These are phyloP conservation scores for Astragalus glycyphyllos DNA, from an alignment of 306 rosid genomes.

Conservation along the genomic window DNA sequence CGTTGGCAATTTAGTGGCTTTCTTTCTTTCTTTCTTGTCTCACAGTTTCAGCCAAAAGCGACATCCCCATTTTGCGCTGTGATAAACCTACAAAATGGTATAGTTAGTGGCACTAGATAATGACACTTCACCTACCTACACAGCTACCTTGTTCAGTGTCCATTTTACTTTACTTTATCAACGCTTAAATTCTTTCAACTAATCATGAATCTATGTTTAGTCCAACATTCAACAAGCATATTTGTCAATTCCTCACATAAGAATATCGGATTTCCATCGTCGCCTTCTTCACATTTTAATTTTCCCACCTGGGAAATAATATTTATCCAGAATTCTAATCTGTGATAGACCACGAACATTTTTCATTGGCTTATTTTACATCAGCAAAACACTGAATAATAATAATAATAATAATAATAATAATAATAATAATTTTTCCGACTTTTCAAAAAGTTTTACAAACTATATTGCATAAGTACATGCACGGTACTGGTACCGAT, in stretches of 20 bases:
- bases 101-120: conserved; percentile 49
- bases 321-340: too few species aligned
- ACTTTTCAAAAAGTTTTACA: too few species aligned
- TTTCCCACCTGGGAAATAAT: too few species aligned
- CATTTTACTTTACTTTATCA: conserved; percentile 37
- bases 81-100: conserved; percentile 46
- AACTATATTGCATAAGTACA: too few species aligned
- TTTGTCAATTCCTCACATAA: conserved; percentile 32
- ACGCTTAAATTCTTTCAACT: conserved; percentile 39
- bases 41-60: conserved; percentile 51
- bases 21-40: conserved; percentile 49
- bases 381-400: too few species aligned
- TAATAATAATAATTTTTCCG: too few species aligned
- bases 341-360: too few species aligned
- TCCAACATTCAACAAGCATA: conserved; percentile 37
- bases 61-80: conserved; percentile 50
- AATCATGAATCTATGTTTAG: conserved; percentile 44
- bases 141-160: conserved; percentile 39
- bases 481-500: too few species aligned
- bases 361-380: too few species aligned
- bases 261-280: not conserved
- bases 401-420: too few species aligned
- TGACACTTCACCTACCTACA: conserved; percentile 61
- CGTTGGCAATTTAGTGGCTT: conserved; percentile 56
- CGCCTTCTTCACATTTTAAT: too few species aligned